Percentiles rank a stretch among this genome's conserved stretches.
Conservation (phyloP, 2,329 filamentous ascomycete genomes). For the Fusarium pseudonygamai region DNA sequence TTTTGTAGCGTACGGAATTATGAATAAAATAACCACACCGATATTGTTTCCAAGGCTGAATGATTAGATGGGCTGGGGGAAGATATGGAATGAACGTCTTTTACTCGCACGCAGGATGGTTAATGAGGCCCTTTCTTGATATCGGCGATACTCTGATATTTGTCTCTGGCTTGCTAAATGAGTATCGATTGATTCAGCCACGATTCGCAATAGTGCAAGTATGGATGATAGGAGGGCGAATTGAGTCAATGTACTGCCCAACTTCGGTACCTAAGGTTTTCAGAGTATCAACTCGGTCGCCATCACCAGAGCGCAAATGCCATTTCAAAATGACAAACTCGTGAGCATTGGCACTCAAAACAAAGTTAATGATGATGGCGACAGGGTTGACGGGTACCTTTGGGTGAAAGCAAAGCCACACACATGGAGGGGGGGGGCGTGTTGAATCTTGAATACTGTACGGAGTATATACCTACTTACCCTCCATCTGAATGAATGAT, state of each 20-base stretch:
- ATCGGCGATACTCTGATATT: not conserved
- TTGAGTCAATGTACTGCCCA: not conserved
- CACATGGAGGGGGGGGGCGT: not conserved
- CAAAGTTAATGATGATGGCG: not conserved
- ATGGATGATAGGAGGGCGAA: no score
- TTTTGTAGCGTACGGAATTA: not conserved
- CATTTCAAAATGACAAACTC: not conserved
- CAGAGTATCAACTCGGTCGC: not conserved
- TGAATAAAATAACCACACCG: constrained; percentile 1
- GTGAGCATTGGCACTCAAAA: not conserved
- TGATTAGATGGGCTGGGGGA: constrained; percentile 2
- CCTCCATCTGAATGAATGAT: not conserved
- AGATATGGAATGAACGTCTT: constrained; percentile 16
- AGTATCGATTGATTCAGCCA: not conserved
- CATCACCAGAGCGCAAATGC: not conserved
- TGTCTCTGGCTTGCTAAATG: not conserved
- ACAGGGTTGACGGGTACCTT: not conserved
- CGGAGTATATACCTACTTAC: not conserved
- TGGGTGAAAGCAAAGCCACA: not conserved
- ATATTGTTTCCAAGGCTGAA: not conserved
- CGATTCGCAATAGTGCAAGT: not conserved
- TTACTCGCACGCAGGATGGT: not conserved
- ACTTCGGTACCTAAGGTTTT: not conserved
- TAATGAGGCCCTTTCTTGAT: not conserved
- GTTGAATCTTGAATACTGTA: not conserved